Percentiles rank a stretch among this genome's conserved stretches.
Conservation (phyloP, 2,329 filamentous ascomycete species). For the Basipetospora sp. region DNA sequence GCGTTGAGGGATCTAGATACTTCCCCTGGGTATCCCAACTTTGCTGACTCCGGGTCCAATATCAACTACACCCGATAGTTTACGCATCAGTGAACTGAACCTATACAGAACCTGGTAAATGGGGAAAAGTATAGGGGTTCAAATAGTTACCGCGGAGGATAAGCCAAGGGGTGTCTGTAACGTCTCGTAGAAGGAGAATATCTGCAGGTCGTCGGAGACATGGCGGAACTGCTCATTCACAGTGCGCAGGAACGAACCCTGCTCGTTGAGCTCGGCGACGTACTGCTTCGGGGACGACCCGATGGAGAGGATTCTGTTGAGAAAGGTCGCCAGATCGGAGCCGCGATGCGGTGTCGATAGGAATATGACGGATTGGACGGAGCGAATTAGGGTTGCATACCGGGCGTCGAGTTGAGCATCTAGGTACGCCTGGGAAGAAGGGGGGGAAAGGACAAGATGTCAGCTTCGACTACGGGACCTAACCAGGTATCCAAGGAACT, state of each 20-base stretch:
- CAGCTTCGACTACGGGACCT: no score
- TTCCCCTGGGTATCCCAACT: neutral
- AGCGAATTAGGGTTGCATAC: neutral
- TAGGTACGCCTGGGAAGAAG: slow-evolving; percentile 1
- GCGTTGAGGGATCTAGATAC: neutral
- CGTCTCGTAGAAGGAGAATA: neutral
- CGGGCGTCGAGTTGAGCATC: neutral
- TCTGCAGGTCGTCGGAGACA: neutral
- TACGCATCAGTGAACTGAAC: neutral
- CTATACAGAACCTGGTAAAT: neutral
- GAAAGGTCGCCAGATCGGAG: neutral
- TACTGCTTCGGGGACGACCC: neutral
- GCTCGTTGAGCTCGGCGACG: neutral
- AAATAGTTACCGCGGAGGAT: neutral
- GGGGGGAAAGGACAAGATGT: no score
- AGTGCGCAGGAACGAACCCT: neutral
- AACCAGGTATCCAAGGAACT: no score
- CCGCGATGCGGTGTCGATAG: neutral
- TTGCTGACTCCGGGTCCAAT: neutral
- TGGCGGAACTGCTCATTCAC: neutral
- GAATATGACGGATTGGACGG: neutral
- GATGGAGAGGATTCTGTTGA: neutral
- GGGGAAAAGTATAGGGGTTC: no score
- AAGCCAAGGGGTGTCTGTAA: neutral
- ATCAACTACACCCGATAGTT: neutral